phyloP scores from a whole-genome alignment of 208 protist genomes.

The Crithidia mellificae region DNA sequence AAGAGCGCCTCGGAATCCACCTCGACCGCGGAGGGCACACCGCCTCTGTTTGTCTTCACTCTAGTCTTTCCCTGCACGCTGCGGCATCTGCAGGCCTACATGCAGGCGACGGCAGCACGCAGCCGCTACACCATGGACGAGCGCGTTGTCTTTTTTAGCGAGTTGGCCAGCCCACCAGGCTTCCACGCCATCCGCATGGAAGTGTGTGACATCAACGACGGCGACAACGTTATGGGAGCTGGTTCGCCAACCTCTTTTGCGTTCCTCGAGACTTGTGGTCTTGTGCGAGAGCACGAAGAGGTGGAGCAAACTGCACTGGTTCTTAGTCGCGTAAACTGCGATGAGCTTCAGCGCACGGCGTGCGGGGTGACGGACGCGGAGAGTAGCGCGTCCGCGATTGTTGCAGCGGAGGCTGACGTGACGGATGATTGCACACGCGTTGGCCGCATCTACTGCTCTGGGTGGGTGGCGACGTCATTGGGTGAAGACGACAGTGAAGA shows the following conservation, averaged over 20 bases:
- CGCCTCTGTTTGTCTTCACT: constrained; percentile 14
- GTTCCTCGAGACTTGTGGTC: constrained; percentile 26
- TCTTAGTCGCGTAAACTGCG: constrained; percentile 18
- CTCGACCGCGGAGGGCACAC: background rate
- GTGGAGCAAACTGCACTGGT: constrained; percentile 11
- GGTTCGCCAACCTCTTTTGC: constrained; percentile 5
- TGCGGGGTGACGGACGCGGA: background rate
- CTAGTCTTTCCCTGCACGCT: constrained; percentile 27
- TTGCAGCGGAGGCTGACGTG: background rate
- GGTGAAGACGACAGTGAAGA: background rate
- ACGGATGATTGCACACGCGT: background rate
- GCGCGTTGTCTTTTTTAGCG: constrained; percentile 5
- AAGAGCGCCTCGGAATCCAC: too few relatives aligned
- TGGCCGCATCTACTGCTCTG: constrained; percentile 25
- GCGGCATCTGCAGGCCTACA: constrained; percentile 21
- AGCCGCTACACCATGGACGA: constrained; percentile 23
- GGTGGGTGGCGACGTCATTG: constrained; percentile 23
- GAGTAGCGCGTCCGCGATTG: background rate
- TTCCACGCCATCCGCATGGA: constrained; percentile 14
- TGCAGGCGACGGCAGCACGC: constrained; percentile 14
- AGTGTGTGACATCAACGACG: background rate
- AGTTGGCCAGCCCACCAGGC: constrained; percentile 21
- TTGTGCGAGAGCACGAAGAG: background rate
- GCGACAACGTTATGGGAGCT: too few relatives aligned
- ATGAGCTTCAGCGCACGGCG: background rate